Evolutionary conservation across 2,329 filamentous ascomycete species (phyloP).

Genomic region (Fusarium euwallaceae): DNA sequence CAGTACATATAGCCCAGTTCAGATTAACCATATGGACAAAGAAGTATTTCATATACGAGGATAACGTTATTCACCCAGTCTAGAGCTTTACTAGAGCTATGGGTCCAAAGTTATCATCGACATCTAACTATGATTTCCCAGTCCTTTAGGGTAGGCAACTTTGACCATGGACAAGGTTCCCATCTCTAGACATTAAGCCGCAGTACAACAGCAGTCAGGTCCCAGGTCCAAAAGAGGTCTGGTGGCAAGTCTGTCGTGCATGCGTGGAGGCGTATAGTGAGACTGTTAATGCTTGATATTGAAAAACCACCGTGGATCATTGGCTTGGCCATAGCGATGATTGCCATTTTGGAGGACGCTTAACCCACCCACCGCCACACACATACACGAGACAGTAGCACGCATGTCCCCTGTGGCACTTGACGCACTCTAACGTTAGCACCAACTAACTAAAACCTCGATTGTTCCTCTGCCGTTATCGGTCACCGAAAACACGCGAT

Average conservation of each 20-base stretch:
- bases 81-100: background rate
- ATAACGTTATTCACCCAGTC: too few relatives aligned
- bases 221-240: conserved; percentile 3
- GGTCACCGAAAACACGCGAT: conserved; percentile 17
- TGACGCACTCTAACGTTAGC: background rate
- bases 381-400: background rate
- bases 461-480: background rate
- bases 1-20: background rate
- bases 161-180: background rate
- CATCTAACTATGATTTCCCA: background rate
- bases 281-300: conserved; percentile 6
- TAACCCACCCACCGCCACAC: conserved; percentile 1
- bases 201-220: conserved; percentile 8
- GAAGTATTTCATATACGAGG: background rate
- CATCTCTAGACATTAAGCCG: background rate
- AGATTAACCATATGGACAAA: background rate
- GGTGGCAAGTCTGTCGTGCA: conserved; percentile 19
- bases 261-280: conserved; percentile 16
- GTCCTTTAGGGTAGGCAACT: background rate
- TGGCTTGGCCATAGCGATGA: background rate
- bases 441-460: background rate
- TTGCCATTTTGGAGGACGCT: background rate
- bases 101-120: background rate
- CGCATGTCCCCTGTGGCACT: background rate
- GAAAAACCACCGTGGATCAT: background rate